A percentile compares a stretch with the other conserved stretches of the same genome.
phyloP scores from a whole-genome alignment of 2,329 filamentous ascomycete genomes.

The Ophiostoma perfectum region DNA sequence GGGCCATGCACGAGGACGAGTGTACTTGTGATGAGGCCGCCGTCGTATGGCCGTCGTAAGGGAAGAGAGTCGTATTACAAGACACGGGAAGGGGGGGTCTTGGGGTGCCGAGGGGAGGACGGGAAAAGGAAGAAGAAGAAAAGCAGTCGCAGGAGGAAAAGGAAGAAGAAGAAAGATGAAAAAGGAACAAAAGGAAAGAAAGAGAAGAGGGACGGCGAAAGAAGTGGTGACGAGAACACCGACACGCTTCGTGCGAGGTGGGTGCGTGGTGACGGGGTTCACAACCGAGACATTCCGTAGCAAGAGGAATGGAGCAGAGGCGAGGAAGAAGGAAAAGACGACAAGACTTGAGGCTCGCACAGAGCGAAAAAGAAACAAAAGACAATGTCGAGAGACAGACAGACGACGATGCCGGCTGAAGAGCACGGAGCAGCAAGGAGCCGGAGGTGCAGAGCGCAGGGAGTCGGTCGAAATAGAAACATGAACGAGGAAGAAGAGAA shows the following conservation, averaged over 20 bases:
- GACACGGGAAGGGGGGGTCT: background rate
- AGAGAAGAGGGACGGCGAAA: background rate
- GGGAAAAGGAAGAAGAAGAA: too few relatives aligned
- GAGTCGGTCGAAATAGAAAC: too few relatives aligned
- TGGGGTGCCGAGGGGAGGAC: background rate
- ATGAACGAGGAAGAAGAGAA: too few relatives aligned
- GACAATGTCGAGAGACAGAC: too few relatives aligned
- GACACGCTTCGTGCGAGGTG: conserved; percentile 1
- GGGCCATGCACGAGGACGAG: background rate
- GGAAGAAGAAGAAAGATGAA: background rate
- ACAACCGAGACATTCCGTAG: too few relatives aligned
- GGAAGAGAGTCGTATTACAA: background rate
- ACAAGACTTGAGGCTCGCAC: too few relatives aligned
- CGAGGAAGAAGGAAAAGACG: too few relatives aligned
- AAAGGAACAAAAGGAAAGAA: background rate
- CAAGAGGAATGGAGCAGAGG: too few relatives aligned
- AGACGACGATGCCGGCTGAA: too few relatives aligned
- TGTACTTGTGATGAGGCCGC: conserved; percentile 1
- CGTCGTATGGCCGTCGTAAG: background rate
- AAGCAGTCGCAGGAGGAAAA: background rate
- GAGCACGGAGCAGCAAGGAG: too few relatives aligned
- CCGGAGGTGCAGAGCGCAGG: too few relatives aligned
- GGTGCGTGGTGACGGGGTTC: background rate
- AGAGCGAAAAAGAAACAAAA: too few relatives aligned
- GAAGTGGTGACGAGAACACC: background rate